These are phyloP conservation scores for Kwoniella bestiolae DNA, from an alignment of 768 basidiomycete genomes.

Conservation along the genomic window DNA sequence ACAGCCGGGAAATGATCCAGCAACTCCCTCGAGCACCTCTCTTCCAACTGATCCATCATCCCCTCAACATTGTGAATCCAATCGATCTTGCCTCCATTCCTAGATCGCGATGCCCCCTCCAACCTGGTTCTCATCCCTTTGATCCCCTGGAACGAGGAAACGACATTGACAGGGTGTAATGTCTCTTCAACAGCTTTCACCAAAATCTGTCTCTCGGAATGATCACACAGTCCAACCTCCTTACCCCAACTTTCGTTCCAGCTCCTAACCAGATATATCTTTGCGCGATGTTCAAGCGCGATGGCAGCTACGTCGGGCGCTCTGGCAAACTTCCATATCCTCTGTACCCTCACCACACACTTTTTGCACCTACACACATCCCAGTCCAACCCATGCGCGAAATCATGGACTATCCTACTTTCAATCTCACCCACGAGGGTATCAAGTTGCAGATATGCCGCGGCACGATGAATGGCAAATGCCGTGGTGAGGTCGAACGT, in stretches of 20 bases:
- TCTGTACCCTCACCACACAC: slow-evolving; percentile 76
- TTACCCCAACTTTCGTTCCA: slow-evolving; percentile 86
- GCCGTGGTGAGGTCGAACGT: slow-evolving; percentile 91
- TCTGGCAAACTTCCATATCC: slow-evolving; percentile 80
- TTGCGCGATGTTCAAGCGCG: slow-evolving; percentile 71
- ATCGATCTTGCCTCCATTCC: slow-evolving; percentile 20
- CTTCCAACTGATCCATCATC: slow-evolving; percentile 70
- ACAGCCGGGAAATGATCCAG: slow-evolving; percentile 67
- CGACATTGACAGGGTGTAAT: slow-evolving; percentile 70
- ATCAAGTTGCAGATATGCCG: slow-evolving; percentile 75
- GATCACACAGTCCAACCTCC: slow-evolving; percentile 75
- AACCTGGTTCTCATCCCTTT: slow-evolving; percentile 59
- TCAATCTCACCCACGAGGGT: slow-evolving; percentile 79
- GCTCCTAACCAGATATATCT: slow-evolving; percentile 75
- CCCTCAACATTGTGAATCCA: slow-evolving; percentile 73
- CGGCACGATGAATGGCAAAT: slow-evolving; percentile 82
- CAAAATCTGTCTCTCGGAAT: slow-evolving; percentile 69
- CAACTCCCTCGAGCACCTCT: slow-evolving; percentile 67
- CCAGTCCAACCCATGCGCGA: slow-evolving; percentile 87
- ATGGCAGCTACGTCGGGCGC: slow-evolving; percentile 76
- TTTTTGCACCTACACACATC: slow-evolving; percentile 83
- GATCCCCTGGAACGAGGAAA: slow-evolving; percentile 70
- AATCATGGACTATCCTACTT: slow-evolving; percentile 80
- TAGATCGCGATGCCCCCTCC: slow-evolving; percentile 45
- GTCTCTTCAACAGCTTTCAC: slow-evolving; percentile 74